These are phyloP conservation scores for Penicillium sp. DNA, from an alignment of 2,329 filamentous ascomycete species.

Conservation along the genomic window DNA sequence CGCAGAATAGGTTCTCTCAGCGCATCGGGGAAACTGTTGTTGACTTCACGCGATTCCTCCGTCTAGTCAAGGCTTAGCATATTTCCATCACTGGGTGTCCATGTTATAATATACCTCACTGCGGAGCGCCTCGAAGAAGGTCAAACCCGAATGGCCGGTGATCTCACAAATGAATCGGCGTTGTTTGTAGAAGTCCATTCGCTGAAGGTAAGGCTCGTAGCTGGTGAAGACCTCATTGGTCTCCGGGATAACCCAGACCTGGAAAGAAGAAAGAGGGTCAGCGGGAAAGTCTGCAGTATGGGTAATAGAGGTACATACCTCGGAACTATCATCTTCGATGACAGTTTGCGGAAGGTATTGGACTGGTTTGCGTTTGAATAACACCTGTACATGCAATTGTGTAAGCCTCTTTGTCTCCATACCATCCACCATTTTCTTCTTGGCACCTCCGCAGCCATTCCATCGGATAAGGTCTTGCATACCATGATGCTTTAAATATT, in stretches of 20 bases:
- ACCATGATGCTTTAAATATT: slow-evolving; percentile 32
- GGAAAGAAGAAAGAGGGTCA: slow-evolving; percentile 14
- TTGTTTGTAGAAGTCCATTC: slow-evolving; percentile 93
- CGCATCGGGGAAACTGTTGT: slow-evolving; percentile 85
- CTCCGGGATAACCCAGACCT: slow-evolving; percentile 90
- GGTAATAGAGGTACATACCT: slow-evolving; percentile 57
- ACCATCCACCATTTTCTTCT: background rate
- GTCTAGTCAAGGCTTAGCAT: slow-evolving; percentile 48
- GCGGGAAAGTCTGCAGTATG: slow-evolving; percentile 11
- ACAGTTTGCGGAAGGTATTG: slow-evolving; percentile 70
- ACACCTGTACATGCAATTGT: slow-evolving; percentile 59
- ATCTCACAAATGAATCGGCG: slow-evolving; percentile 94
- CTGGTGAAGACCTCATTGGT: slow-evolving; percentile 86
- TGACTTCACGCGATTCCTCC: slow-evolving; percentile 80
- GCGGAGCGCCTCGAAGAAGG: slow-evolving; percentile 86
- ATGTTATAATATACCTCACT: slow-evolving; percentile 69
- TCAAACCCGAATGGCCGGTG: slow-evolving; percentile 85
- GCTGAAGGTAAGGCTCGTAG: slow-evolving; percentile 82
- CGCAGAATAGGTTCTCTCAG: slow-evolving; percentile 87
- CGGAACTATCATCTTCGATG: slow-evolving; percentile 75
- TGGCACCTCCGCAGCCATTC: background rate
- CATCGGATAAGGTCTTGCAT: slow-evolving; percentile 17
- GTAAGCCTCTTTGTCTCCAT: slow-evolving; percentile 20
- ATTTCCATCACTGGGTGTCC: slow-evolving; percentile 2
- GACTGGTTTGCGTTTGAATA: slow-evolving; percentile 95